Evolutionary conservation across 2,329 filamentous ascomycete species (phyloP).

Genomic region (Penicillium sumatraense): DNA sequence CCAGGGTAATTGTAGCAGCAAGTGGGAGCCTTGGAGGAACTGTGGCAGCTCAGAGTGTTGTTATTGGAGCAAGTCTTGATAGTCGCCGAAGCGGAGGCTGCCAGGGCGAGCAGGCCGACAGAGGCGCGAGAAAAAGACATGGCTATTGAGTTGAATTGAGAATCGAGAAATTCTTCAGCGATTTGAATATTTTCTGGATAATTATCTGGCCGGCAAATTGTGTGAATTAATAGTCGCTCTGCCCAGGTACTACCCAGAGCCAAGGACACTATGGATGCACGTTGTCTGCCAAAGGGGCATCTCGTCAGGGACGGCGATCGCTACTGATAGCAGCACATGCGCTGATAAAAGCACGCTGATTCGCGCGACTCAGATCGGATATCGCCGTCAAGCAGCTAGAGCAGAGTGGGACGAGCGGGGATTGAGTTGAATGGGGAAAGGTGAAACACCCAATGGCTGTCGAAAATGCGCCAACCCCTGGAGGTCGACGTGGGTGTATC

Average conservation of each 20-base stretch:
- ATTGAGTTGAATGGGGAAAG: not conserved
- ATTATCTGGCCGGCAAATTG: not conserved
- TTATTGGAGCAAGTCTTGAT: constrained; percentile 36
- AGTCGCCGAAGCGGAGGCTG: constrained; percentile 27
- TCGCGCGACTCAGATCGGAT: constrained; percentile 25
- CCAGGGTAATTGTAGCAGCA: constrained; percentile 66
- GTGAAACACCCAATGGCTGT: not conserved
- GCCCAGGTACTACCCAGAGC: not conserved
- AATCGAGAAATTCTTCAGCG: not conserved
- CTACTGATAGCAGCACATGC: constrained; percentile 32
- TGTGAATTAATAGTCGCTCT: constrained; percentile 1
- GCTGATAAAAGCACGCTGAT: constrained; percentile 32
- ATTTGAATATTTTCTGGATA: not conserved
- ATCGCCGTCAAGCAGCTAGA: constrained; percentile 15
- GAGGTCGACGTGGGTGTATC: not conserved
- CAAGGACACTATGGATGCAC: not conserved
- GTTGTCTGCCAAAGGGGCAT: constrained; percentile 4
- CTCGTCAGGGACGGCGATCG: constrained; percentile 9
- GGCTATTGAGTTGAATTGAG: not conserved
- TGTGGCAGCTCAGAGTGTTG: constrained; percentile 60
- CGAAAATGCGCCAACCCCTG: not conserved
- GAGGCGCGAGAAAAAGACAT: constrained; percentile 27
- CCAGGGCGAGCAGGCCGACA: constrained; percentile 30
- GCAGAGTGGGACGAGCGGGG: not conserved
- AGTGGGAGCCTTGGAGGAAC: constrained; percentile 53